Base-by-base conservation (phyloP, 192 early-diverging fungal genomes). In the Coemansia sp. region DNA sequence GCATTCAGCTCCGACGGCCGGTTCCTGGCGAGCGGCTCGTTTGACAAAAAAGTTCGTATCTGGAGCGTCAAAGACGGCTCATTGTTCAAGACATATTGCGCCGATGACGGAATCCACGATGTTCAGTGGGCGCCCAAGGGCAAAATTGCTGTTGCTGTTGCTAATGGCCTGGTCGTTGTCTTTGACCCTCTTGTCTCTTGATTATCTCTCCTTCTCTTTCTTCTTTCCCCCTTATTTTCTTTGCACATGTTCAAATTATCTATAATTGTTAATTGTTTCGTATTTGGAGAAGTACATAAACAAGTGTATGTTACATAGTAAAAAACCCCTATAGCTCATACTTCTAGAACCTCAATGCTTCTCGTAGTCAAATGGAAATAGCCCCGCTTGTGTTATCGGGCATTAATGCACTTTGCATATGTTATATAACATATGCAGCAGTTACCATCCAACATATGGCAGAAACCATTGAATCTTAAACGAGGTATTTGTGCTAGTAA, bases 1-100 rank as follows among this genome's bases (percentile, higher is more conserved):
- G 82, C 90, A 10, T 96, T 94, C 72, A 94, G 87, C 63, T 86
- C 92, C 6, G 86, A 91, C 73, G 93, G 90, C 6, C 74, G 80
- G 3, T 86, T 87, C 60, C 74, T 96, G 56, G 94, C 92, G 4
- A 87, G 83, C 15, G 93, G 92, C 22, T 87, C 88, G 36, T 89
- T 91, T 67, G 93, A 96, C 83, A 84, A 90, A 11, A 82, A 85
- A 16, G 82, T 95, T 37, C 89, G 90, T 74, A 82, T 96, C 10
- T 95, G 93, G 93, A 62, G 39, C 54, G 58, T 82, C 45, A 82
- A 82, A 48, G 75, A 82, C 21, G 80, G 75, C 6, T 68, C 75
- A 21, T 22, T 82, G 43, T 70, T 69, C 56, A 82, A 71, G 56
- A 59, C 80, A 8, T 82, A 62, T 60, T 36, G 54, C 3, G 75